Evolutionary conservation across 2,329 filamentous ascomycete genomes (phyloP), one percentile per base, ranked within the genome.

Genomic region (Trichocomaceae sp.): DNA sequence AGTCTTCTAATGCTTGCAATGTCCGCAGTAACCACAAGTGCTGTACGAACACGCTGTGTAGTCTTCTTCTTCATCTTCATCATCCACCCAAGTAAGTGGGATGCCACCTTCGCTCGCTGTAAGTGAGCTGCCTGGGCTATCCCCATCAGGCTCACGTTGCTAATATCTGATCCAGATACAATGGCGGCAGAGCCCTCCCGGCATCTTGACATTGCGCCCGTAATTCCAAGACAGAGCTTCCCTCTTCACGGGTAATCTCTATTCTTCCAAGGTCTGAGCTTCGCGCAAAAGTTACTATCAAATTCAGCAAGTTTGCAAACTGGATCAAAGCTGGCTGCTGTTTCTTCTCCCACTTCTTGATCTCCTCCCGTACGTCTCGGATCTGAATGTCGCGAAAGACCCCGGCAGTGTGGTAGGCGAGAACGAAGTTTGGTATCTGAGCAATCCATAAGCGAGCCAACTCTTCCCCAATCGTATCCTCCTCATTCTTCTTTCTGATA

Each of bases 381-480:
- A 75, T 63, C n/a, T 58, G 61, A 37, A 77, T 70, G 13, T 77
- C 66, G 15, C 71, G 51, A 60, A 82, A 82, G 0, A 69, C 33
- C 5, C 72, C 71, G 6, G 54, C 61, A 8, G 72, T 58, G 60
- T 83, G 79, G 56, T 75, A 78, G 0, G 77, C 79, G 19, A 81
- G 59, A 33, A 82, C 65, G 55, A 82, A 77, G 53, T 76, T 79
- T 0, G 75, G 72, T 23, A 77, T 75, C 58, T 81, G 80, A 20
- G 71, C 66, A 13, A 78, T 42, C 79, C 78, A 83, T 6, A 82
- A 67, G 2, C 50, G 50, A 45, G 10, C 23, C 12, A 46, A 13
- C 17, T 52, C 66, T 13, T 76, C 71, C 2, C 54, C 56, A 54
- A 80, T 60, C 5, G 66, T 61, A 9, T 75, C 67, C 0, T 65